Percentiles rank a stretch among this genome's conserved stretches.
phyloP scores from a whole-genome alignment of 805 yeast genomes.

The Lachancea meyersii region DNA sequence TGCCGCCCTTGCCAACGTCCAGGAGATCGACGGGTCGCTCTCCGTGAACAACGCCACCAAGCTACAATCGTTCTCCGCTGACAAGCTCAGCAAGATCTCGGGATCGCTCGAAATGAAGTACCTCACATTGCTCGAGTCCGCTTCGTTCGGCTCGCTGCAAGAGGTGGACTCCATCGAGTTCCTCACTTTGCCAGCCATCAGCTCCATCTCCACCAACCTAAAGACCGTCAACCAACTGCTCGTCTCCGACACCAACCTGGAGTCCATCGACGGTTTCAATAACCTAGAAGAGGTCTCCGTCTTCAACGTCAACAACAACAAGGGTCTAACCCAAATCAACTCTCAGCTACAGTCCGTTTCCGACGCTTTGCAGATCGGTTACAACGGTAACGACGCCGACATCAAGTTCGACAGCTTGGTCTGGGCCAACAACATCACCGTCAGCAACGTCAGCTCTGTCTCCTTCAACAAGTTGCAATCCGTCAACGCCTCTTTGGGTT shows the following conservation, averaged over 20 bases:
- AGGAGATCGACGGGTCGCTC: conserved; percentile 74
- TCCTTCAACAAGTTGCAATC: conserved; percentile 59
- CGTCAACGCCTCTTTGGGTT: conserved; percentile 78
- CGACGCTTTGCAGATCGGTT: conserved; percentile 69
- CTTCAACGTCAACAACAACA: conserved; percentile 89
- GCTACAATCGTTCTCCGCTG: conserved; percentile 67
- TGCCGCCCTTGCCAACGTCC: conserved; percentile 66
- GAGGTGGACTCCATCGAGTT: conserved; percentile 76
- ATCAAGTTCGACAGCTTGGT: conserved; percentile 61
- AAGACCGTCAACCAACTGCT: conserved; percentile 63
- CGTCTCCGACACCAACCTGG: conserved; percentile 69
- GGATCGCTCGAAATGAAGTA: conserved; percentile 58
- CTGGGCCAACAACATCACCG: conserved; percentile 84
- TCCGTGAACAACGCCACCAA: conserved; percentile 56
- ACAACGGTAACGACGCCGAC: conserved; percentile 73
- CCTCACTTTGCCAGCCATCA: conserved; percentile 82
- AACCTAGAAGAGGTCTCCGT: conserved; percentile 41
- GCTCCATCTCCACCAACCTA: conserved; percentile 61
- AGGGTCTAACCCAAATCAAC: conserved; percentile 61
- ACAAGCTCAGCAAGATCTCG: conserved; percentile 65
- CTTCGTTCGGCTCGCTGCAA: conserved; percentile 71
- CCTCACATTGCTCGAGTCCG: conserved; percentile 59
- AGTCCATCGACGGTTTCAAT: conserved; percentile 58
- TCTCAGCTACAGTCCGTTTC: conserved; percentile 71
- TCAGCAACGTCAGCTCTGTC: conserved; percentile 73